Base-by-base conservation (phyloP, 169 alveolate genomes). In the Plasmodium yoelii region DNA sequence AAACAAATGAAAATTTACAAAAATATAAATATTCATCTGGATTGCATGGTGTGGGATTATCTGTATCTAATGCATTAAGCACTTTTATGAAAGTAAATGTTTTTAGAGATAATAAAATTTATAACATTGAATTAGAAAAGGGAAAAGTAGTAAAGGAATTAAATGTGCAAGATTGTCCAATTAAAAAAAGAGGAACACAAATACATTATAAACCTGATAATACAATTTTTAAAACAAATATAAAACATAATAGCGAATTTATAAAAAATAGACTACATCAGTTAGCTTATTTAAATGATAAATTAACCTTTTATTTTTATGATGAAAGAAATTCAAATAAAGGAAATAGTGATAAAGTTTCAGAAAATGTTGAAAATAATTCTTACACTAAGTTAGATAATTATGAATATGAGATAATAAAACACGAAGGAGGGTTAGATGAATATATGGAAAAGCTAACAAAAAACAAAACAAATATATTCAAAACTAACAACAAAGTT, bases 1-100 rank as follows among this genome's bases (percentile, higher is more conserved):
- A 77, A 63, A 82, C 22, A 67, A 64, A 56, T 15, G 92, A 70
- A 49, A 57, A 53, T 34, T 18, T 34, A 22, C 88, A 60, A 46
- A 91, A 89, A 42, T 95, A 95, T 88, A 93, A 88, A 70, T 90
- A 74, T 47, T 74, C 95, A 7, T 93, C 95, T n/a, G 97, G 97
- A 1, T 92, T 95, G 15, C 97, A 95, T 64, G 97, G 97, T 3
- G 97, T 95, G 10, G 97, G 97, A 0, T 65, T 94, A 34, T 90
- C 95, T 24, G 97, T 95, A 26, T 94, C 94, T 28, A 95, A 95
- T 67, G 97, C 97, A 5, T 89, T 95, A 55, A 91, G 96, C 70
- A 59, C 86, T 42, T 84, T 64, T 59, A 67, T 95, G 92, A 60
- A 63, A 34, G 97, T 91, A n/a, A 93, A 88, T 47, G 97, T 95